phyloP scores from a whole-genome alignment of 2,329 filamentous ascomycete species.

The Fusarium zealandicum region DNA sequence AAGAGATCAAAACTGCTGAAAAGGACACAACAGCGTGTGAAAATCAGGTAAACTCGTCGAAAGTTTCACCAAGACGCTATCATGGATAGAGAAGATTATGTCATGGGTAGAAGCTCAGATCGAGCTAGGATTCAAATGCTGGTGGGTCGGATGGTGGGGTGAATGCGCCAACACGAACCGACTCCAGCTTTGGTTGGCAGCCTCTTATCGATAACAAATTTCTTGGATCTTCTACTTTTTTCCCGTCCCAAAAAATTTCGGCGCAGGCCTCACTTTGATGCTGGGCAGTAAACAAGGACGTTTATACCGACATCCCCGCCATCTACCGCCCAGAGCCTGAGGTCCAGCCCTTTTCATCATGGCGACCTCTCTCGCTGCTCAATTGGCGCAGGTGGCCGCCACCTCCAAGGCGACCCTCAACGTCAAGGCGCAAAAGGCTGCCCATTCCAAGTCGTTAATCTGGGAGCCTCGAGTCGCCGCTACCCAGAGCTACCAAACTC shows the following conservation, averaged over 20 bases:
- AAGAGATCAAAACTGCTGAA: too few relatives aligned
- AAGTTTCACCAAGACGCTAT: too few relatives aligned
- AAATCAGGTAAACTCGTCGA: not conserved
- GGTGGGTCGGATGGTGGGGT: slow-evolving; percentile 26
- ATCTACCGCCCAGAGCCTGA: slow-evolving; percentile 37
- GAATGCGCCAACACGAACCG: slow-evolving; percentile 2
- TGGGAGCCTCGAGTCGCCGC: slow-evolving; percentile 87
- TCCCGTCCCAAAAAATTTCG: slow-evolving; percentile 44
- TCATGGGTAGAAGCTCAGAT: slow-evolving; percentile 1
- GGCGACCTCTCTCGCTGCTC: slow-evolving; percentile 87
- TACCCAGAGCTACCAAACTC: slow-evolving; percentile 86
- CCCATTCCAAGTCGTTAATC: slow-evolving; percentile 93
- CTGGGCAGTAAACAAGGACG: slow-evolving; percentile 14
- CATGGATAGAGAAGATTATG: not conserved
- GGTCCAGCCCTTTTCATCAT: slow-evolving; percentile 56
- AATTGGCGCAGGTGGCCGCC: slow-evolving; percentile 90
- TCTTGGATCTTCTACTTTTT: slow-evolving; percentile 31
- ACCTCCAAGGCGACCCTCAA: slow-evolving; percentile 91
- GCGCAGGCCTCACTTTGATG: slow-evolving; percentile 37
- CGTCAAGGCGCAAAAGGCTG: slow-evolving; percentile 88
- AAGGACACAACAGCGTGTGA: too few relatives aligned
- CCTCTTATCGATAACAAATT: slow-evolving; percentile 46
- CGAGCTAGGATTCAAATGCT: not conserved
- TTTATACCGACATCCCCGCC: slow-evolving; percentile 32
- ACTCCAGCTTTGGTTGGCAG: not conserved